Percentiles rank a stretch among this genome's conserved stretches.
Evolutionary conservation across 805 yeast genomes (phyloP).

Genomic region (Zygoascus flipseniorum): DNA sequence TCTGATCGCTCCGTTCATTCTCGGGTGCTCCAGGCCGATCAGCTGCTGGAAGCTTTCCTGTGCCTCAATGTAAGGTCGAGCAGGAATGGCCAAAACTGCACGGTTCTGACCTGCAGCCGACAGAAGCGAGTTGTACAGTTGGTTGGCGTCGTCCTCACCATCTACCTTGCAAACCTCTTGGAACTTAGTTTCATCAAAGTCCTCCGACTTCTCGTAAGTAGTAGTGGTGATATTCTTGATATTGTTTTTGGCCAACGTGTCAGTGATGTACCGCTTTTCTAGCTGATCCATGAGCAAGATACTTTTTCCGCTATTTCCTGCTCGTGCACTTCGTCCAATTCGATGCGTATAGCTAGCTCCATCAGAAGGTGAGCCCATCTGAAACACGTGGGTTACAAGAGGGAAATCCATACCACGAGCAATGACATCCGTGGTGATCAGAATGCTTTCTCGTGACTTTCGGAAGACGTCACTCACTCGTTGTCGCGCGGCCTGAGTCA

Average conservation of each 20-base stretch:
- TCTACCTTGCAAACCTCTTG: constrained; percentile 11
- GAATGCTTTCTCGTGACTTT: constrained; percentile 40
- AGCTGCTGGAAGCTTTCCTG: constrained; percentile 21
- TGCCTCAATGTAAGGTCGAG: constrained; percentile 17
- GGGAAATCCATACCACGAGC: constrained; percentile 97
- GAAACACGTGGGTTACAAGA: constrained; percentile 75
- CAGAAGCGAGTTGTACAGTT: constrained; percentile 16
- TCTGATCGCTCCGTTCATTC: constrained; percentile 11
- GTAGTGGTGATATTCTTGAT: constrained; percentile 36
- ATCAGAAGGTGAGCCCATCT: constrained; percentile 68
- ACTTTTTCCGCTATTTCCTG: constrained; percentile 72
- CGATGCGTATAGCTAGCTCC: constrained; percentile 82
- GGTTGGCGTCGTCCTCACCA: constrained; percentile 18
- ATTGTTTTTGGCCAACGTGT: constrained; percentile 34
- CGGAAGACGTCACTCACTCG: constrained; percentile 48
- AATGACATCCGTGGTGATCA: constrained; percentile 86
- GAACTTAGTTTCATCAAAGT: constrained; percentile 12
- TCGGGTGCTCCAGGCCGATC: constrained; percentile 18
- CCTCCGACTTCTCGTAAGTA: constrained; percentile 13
- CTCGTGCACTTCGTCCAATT: constrained; percentile 94
- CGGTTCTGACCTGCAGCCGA: constrained; percentile 20
- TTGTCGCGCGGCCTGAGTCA: constrained; percentile 63
- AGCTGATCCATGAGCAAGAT: constrained; percentile 45
- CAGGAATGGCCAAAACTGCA: constrained; percentile 13
- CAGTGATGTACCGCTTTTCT: constrained; percentile 49